phyloP scores from a whole-genome alignment of 306 rosid genomes.

The apple (Malus domestica) region DNA sequence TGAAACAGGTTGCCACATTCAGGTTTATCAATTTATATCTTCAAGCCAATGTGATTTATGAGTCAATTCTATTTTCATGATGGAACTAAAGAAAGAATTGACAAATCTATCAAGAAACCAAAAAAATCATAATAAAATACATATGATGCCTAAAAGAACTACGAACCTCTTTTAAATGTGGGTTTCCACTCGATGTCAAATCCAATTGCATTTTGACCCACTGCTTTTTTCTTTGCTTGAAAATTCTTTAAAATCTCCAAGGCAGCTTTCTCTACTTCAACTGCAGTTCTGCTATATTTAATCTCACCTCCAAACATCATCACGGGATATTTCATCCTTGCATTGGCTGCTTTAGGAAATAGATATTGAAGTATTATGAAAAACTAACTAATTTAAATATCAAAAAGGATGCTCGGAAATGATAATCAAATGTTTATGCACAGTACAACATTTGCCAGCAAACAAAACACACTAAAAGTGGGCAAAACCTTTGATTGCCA shows the following conservation, averaged over 20 bases:
- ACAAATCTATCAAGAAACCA: not conserved
- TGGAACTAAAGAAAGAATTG: not conserved
- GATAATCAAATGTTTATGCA: not conserved
- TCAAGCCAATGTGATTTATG: not conserved
- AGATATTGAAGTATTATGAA: not conserved
- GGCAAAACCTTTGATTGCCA: not conserved
- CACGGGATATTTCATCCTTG: slow-evolving; percentile 47
- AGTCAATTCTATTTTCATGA: not conserved
- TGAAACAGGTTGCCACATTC: not conserved
- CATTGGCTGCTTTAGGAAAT: slow-evolving; percentile 19
- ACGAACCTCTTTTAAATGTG: slow-evolving; percentile 53
- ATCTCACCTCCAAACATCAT: slow-evolving; percentile 61
- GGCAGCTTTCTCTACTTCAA: slow-evolving; percentile 52
- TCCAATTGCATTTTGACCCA: slow-evolving; percentile 42
- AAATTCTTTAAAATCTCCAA: slow-evolving; percentile 25
- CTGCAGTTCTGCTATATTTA: slow-evolving; percentile 54
- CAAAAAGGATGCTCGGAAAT: not conserved
- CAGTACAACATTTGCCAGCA: not conserved
- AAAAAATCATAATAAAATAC: not conserved
- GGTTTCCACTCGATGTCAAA: slow-evolving; percentile 88
- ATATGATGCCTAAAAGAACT: not conserved
- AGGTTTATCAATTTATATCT: not conserved
- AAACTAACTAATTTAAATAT: not conserved
- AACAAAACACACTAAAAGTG: not conserved
- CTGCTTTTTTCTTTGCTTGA: slow-evolving; percentile 28